These are phyloP conservation scores for Tricholoma furcatifolium DNA, from an alignment of 768 basidiomycete species.

Conservation along the genomic window DNA sequence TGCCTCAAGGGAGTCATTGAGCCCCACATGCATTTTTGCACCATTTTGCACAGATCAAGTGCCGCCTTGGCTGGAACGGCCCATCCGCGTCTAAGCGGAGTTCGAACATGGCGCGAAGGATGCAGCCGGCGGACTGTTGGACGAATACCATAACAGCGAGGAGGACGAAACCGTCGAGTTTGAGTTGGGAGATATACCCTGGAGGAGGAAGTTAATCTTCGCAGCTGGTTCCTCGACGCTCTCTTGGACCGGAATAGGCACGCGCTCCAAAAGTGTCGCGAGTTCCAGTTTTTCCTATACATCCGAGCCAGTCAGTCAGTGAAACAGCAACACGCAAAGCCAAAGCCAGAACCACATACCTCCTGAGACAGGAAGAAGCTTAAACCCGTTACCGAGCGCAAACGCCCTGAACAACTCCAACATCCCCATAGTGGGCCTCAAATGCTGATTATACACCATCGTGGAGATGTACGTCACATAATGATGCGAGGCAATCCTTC, in stretches of 20 bases:
- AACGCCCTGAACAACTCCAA: conserved; percentile 96
- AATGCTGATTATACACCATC: conserved; percentile 94
- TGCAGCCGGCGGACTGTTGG: conserved; percentile 95
- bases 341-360: conserved; percentile 21
- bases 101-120: conserved; percentile 95
- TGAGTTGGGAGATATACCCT: conserved; percentile 92
- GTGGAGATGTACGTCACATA: conserved; percentile 96
- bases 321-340: neutral
- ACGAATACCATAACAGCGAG: conserved; percentile 96
- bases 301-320: conserved; percentile 16
- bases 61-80: conserved; percentile 90
- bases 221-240: conserved; percentile 93
- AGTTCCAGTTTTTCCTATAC: conserved; percentile 81
- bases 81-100: conserved; percentile 98
- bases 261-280: conserved; percentile 85
- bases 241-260: conserved; percentile 97
- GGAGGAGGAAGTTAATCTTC: conserved; percentile 95
- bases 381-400: conserved; percentile 94
- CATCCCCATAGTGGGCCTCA: conserved; percentile 81
- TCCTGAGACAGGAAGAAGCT: conserved; percentile 85
- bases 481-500: conserved; percentile 92
- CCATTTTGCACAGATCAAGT: conserved; percentile 95
- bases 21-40: conserved; percentile 90
- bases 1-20: conserved; percentile 98
- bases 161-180: conserved; percentile 86